phyloP scores from a whole-genome alignment of 495 filamentous ascomycete species.

The Recurvomyces mirabilis region DNA sequence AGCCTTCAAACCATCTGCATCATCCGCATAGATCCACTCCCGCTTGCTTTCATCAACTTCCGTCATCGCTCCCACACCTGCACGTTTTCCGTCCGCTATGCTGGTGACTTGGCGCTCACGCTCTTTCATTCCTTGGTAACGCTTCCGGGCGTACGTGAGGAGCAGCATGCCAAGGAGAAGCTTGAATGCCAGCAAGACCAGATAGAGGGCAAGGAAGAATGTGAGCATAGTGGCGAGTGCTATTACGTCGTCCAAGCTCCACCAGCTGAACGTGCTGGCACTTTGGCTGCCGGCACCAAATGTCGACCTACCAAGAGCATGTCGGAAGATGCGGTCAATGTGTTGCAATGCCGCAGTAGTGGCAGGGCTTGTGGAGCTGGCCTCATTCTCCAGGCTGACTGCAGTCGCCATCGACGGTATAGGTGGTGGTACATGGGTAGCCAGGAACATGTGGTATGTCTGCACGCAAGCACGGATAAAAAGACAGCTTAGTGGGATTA shows the following conservation, averaged over 20 bases:
- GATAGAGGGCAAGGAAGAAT: constrained; percentile 67
- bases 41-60: constrained; percentile 83
- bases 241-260: constrained; percentile 52
- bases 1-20: constrained; percentile 55
- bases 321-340: constrained; percentile 62
- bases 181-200: constrained; percentile 70
- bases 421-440: constrained; percentile 65
- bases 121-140: constrained; percentile 71
- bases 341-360: constrained; percentile 62
- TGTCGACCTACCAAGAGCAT: constrained; percentile 56
- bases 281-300: constrained; percentile 40
- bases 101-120: constrained; percentile 49
- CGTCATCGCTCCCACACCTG: constrained; percentile 60
- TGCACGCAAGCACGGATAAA: constrained; percentile 92
- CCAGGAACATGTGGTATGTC: constrained; percentile 97
- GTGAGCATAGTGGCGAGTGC: constrained; percentile 60
- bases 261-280: constrained; percentile 28
- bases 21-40: constrained; percentile 77
- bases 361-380: constrained; percentile 46
- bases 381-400: constrained; percentile 43
- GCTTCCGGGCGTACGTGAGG: constrained; percentile 57
- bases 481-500: constrained; percentile 84
- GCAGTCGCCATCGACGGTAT: constrained; percentile 58
- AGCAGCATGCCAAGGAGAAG: constrained; percentile 75
- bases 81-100: constrained; percentile 62